Base-by-base conservation (phyloP, 2,329 filamentous ascomycete genomes). In the Fusarium coffeatum region DNA sequence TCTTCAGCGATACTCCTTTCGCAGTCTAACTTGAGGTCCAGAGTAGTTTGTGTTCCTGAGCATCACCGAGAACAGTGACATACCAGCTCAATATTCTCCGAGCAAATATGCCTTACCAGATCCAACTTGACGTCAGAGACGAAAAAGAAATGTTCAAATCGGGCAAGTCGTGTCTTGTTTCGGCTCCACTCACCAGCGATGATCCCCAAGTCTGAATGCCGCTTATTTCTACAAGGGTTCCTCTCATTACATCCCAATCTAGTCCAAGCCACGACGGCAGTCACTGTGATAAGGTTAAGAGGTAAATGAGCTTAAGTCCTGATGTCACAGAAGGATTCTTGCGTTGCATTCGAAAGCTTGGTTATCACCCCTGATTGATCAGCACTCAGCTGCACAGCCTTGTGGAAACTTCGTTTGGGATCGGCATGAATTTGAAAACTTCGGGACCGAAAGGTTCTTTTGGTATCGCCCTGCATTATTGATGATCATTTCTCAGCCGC, bases 121-220 rank as follows among this genome's bases (percentile, higher is more conserved):
- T 18, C 6, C 22, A 8, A n/a, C 18, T 23, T 66, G 49, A 69
- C 54, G 41, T 65, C 65, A 68, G 12, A 23, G 15, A 16, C 10
- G 16, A 34, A 13, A 20, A 13, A 10, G 23, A 16, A 16, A 28
- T 23, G 15, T 4, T 30, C 23, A 15, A 41, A 66, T 54, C 11
- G 42, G 47, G 55, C 27, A 65, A 59, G 40, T 59, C 62, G 60
- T 65, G 64, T 66, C 11, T 43, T 7, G 7, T 42, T 55, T 23
- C 25, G 40, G 23, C 40, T 66, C 63, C 63, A 66, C 61, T 51
- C 18, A n/a, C 20, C 13, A 18, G 37, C 13, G 41, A 40, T 43
- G 54, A 66, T 60, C 61, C 25, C 28, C 23, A 42, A 41, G 20
- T 23, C 32, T 30, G n/a, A 13, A 46, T 13, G 28, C 12, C 27